Evolutionary conservation across 2,329 filamentous ascomycete species (phyloP).

Genomic region (Lachnellula cervina): DNA sequence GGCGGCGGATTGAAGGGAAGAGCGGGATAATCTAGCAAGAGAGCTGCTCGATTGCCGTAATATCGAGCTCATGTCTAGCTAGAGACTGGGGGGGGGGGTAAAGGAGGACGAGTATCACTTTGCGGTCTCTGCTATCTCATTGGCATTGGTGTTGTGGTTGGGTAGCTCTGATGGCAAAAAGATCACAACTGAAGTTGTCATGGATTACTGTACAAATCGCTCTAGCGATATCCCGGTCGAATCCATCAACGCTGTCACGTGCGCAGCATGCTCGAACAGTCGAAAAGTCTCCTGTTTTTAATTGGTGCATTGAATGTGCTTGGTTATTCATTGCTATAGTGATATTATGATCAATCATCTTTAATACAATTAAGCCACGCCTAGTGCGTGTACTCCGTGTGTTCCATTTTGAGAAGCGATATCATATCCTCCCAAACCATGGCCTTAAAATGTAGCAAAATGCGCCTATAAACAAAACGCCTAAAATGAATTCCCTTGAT

Average conservation of each 20-base stretch:
- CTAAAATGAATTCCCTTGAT: background rate
- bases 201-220: background rate
- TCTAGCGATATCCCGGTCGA: background rate
- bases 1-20: slow-evolving; percentile 48
- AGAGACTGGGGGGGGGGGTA: slow-evolving; percentile 16
- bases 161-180: background rate
- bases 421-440: background rate
- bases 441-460: background rate
- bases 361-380: background rate
- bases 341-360: background rate
- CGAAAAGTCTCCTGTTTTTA: background rate
- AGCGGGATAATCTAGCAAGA: slow-evolving; percentile 57
- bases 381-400: background rate
- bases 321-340: background rate
- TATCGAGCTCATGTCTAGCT: slow-evolving; percentile 58
- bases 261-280: background rate
- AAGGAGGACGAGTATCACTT: slow-evolving; percentile 15
- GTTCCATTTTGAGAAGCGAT: slow-evolving; percentile 3
- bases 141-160: background rate
- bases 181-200: background rate
- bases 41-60: slow-evolving; percentile 63
- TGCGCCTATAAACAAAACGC: background rate
- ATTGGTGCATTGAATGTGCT: background rate
- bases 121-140: slow-evolving; percentile 22
- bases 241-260: background rate